Evolutionary conservation across 306 rosid genomes (phyloP).

Genomic region (Luffa aegyptiaca): DNA sequence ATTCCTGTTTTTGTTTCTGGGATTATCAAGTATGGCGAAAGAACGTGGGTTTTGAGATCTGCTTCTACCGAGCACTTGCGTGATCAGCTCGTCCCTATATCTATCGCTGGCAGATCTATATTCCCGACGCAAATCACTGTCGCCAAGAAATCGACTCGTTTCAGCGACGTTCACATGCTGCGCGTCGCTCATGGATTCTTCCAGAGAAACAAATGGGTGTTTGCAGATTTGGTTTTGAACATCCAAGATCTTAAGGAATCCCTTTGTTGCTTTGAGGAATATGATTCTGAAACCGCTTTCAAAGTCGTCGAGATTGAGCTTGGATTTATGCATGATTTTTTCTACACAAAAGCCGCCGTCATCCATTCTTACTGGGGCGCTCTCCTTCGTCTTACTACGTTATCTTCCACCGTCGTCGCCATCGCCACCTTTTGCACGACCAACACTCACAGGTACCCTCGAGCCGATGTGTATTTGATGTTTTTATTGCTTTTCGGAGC

Average conservation of each 20-base stretch:
- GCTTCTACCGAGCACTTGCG: neutral
- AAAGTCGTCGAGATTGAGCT: conserved; percentile 34
- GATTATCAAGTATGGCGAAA: neutral
- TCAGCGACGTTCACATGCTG: neutral
- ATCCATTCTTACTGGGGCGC: conserved; percentile 13
- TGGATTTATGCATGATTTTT: conserved; percentile 29
- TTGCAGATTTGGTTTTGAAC: conserved; percentile 37
- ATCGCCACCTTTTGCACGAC: neutral
- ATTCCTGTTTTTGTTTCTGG: neutral
- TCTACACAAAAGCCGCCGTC: conserved; percentile 28
- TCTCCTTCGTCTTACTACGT: neutral
- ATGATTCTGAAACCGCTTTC: conserved; percentile 7
- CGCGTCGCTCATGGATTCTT: conserved; percentile 21
- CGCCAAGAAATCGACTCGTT: neutral
- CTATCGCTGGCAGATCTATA: neutral
- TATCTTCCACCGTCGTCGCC: neutral
- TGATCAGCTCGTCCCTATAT: neutral
- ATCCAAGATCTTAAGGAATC: conserved; percentile 17
- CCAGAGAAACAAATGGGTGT: conserved; percentile 16
- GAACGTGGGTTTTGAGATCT: neutral
- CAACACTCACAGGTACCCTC: neutral
- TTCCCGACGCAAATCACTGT: neutral
- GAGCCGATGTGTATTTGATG: neutral
- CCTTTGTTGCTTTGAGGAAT: conserved; percentile 5
- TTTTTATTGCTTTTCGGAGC: neutral